phyloP scores from a whole-genome alignment of 306 rosid genomes.

The Rosa chinensis region DNA sequence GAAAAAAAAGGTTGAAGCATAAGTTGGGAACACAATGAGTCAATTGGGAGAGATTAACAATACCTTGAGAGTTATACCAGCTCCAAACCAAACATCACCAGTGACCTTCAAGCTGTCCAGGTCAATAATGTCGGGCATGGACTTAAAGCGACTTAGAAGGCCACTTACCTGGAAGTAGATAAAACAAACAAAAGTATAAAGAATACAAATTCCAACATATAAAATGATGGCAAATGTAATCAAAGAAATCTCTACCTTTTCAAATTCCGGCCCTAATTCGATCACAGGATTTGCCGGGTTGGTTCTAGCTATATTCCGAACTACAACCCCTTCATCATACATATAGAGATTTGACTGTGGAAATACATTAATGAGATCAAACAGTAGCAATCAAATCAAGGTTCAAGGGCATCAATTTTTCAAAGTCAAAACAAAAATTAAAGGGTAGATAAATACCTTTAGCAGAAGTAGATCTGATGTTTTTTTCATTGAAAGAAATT shows the following conservation, averaged over 20 bases:
- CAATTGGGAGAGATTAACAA: background rate
- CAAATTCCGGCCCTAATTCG: constrained; percentile 74
- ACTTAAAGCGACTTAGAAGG: constrained; percentile 61
- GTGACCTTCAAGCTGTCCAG: constrained; percentile 66
- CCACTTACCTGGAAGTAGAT: constrained; percentile 51
- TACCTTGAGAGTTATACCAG: constrained; percentile 67
- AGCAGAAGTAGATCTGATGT: constrained; percentile 65
- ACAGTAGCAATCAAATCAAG: constrained; percentile 2
- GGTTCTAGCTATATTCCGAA: constrained; percentile 61
- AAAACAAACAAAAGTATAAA: constrained; percentile 9
- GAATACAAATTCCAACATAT: constrained; percentile 4
- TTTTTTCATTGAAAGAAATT: constrained; percentile 48
- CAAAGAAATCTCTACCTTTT: constrained; percentile 47
- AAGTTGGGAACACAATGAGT: background rate
- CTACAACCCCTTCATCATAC: constrained; percentile 47
- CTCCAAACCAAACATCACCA: constrained; percentile 84
- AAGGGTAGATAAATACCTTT: constrained; percentile 40
- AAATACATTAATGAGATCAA: constrained; percentile 19
- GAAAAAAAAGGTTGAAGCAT: background rate
- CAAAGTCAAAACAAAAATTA: background rate
- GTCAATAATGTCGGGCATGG: constrained; percentile 61
- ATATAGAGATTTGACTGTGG: constrained; percentile 73
- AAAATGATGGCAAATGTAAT: background rate
- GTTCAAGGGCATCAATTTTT: background rate
- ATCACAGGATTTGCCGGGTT: constrained; percentile 58